Base-by-base conservation (phyloP, 2,329 filamentous ascomycete species). In the Lecanoromycetidae sp. region DNA sequence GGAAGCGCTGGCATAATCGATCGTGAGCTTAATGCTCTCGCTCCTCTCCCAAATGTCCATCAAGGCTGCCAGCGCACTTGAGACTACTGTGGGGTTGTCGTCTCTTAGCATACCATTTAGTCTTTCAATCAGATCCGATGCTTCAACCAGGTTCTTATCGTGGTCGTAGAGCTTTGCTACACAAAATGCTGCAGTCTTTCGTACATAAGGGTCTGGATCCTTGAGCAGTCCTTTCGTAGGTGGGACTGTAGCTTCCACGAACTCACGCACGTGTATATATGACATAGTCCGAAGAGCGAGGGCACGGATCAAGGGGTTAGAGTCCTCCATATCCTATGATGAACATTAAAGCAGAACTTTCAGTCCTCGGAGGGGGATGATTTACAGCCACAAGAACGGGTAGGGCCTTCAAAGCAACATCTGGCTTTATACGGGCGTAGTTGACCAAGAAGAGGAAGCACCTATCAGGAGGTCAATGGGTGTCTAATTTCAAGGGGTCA, bases 21-120 rank as follows among this genome's bases (percentile, higher is more conserved):
- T 95, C 3, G 91, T 96, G 53, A 98, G 79, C 63, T 94, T 95
- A 65, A 98, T 98, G 49, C 84, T 87, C 64, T 96, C 90, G 62
- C 88, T 96, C 49, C 90, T 77, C 63, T 96, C 91, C 91, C 91
- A 98, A 41, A 98, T 96, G 64, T 98, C 91, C 78, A 94, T 91
- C 59, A 98, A 65, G 29, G 84, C 76, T 22, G 91, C 90, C 53
- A 98, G 67, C 5, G 93, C 88, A 61, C 88, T 95, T 9, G 91
- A 90, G 19, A 98, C 90, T 2, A 98, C 91, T 0, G 91, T 98
- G 0, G 91, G 90, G 60, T 98, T 98, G 63, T 96, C 90, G 57
- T 98, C 91, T 59, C 87, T 79, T 47, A 98, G 69, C 71, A 98
- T 82, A 35, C 77, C 72, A 65, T 98, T 98, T 37, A 98, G 72